A percentile compares a stretch with the other conserved stretches of the same genome.
Conservation (phyloP, 805 yeast genomes). For the Starmerella potacharoeniae region DNA sequence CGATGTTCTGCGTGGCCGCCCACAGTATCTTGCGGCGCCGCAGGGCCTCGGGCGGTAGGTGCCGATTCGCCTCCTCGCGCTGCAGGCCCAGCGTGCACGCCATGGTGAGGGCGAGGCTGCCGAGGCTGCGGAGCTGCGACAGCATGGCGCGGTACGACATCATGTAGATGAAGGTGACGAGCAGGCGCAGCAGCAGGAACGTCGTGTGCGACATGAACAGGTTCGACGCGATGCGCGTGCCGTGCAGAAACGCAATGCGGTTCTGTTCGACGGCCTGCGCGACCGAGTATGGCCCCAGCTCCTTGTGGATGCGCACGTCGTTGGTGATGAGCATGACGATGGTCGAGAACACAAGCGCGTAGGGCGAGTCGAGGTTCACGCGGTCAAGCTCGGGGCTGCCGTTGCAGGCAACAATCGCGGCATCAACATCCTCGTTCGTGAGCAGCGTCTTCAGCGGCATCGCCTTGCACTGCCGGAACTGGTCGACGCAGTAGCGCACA, state of each 20-base stretch:
- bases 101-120: slow-evolving; percentile 39
- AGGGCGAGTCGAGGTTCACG: slow-evolving; percentile 13
- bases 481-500: slow-evolving; percentile 2
- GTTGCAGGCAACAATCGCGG: slow-evolving; percentile 4
- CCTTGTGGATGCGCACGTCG: background rate
- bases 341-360: slow-evolving; percentile 11
- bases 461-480: background rate
- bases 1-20: slow-evolving; percentile 40
- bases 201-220: slow-evolving; percentile 8
- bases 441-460: slow-evolving; percentile 6
- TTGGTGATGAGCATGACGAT: slow-evolving; percentile 4
- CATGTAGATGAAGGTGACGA: slow-evolving; percentile 32
- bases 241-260: slow-evolving; percentile 41
- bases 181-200: slow-evolving; percentile 28
- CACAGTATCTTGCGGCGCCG: slow-evolving; percentile 35
- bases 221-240: slow-evolving; percentile 38
- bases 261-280: slow-evolving; percentile 28
- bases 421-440: slow-evolving; percentile 6
- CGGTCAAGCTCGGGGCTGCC: slow-evolving; percentile 6
- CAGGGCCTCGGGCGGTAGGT: slow-evolving; percentile 32
- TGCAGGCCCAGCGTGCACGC: slow-evolving; percentile 52
- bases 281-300: background rate
- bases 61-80: slow-evolving; percentile 35
- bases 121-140: slow-evolving; percentile 28
- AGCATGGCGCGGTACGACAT: slow-evolving; percentile 14